phyloP scores from a whole-genome alignment of 2,329 filamentous ascomycete genomes.

The Calycina marina region DNA sequence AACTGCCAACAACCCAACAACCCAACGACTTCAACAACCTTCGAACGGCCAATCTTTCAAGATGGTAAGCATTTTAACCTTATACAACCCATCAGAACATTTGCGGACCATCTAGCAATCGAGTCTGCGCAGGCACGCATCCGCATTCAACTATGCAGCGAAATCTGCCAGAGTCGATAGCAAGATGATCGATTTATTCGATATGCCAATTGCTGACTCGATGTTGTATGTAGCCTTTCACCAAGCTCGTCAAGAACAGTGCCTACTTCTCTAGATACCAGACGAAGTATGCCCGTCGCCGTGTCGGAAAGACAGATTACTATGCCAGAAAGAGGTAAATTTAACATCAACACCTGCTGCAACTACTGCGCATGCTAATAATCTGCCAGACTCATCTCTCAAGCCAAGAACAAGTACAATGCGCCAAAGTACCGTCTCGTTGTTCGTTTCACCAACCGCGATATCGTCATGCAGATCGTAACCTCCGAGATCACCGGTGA shows the following conservation, averaged over 20 bases:
- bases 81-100: constrained; percentile 6
- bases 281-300: constrained; percentile 99
- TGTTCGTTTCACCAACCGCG: constrained; percentile 98
- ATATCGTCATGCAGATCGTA: constrained; percentile 97
- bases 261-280: constrained; percentile 99
- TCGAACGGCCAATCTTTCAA: constrained; percentile 33
- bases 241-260: constrained; percentile 94
- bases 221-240: constrained; percentile 59
- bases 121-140: constrained; percentile 5
- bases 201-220: constrained; percentile 99
- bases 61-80: constrained; percentile 47
- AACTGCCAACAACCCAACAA: no score
- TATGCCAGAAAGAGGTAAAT: constrained; percentile 99
- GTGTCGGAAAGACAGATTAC: constrained; percentile 98
- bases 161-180: constrained; percentile 40
- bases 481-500: constrained; percentile 92
- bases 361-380: constrained; percentile 68
- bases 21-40: constrained; percentile 28
- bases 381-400: constrained; percentile 96
- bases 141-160: no score
- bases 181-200: constrained; percentile 96
- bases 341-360: no score
- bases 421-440: constrained; percentile 99
- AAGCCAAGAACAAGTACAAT: constrained; percentile 99
- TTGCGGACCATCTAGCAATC: constrained; percentile 1